Percentiles rank a stretch among this genome's conserved stretches.
Evolutionary conservation across 805 yeast genomes (phyloP).

Genomic region (Clavispora fructus): DNA sequence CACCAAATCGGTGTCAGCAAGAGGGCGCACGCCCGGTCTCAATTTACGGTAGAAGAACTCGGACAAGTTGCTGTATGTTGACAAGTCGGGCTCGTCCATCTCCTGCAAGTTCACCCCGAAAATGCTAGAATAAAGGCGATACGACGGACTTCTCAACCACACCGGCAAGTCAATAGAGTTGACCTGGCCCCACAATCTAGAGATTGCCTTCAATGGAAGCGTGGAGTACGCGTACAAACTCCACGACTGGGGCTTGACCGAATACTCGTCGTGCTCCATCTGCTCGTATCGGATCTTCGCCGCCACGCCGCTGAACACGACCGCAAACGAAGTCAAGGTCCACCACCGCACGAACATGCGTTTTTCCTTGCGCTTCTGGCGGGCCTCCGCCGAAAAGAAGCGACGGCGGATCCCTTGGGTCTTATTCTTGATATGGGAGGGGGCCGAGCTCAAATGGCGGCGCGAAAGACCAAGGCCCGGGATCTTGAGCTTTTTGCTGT

Average conservation of each 20-base stretch:
- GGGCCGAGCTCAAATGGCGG: slow-evolving; percentile 33
- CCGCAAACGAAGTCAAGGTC: slow-evolving; percentile 48
- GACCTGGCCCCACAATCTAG: slow-evolving; percentile 92
- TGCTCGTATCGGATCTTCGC: slow-evolving; percentile 38
- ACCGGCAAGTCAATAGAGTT: slow-evolving; percentile 79
- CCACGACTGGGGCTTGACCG: slow-evolving; percentile 75
- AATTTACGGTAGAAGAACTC: slow-evolving; percentile 88
- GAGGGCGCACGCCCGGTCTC: slow-evolving; percentile 72
- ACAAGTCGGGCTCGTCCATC: slow-evolving; percentile 76
- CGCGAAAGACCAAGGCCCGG: slow-evolving; percentile 22
- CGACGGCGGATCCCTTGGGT: slow-evolving; percentile 34
- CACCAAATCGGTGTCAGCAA: slow-evolving; percentile 60
- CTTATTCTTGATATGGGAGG: slow-evolving; percentile 29
- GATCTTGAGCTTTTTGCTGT: slow-evolving; percentile 7
- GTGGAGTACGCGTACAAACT: slow-evolving; percentile 83
- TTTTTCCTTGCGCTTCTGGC: slow-evolving; percentile 34
- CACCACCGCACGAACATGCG: slow-evolving; percentile 46
- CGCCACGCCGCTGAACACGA: slow-evolving; percentile 52
- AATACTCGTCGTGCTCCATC: slow-evolving; percentile 28
- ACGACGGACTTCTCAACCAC: slow-evolving; percentile 84
- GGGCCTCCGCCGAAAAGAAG: slow-evolving; percentile 40
- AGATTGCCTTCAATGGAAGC: slow-evolving; percentile 83
- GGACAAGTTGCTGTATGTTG: slow-evolving; percentile 70
- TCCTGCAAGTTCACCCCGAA: slow-evolving; percentile 91
- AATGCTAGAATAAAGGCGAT: slow-evolving; percentile 63